Base-by-base conservation (phyloP, 2,329 filamentous ascomycete genomes). In the Calonectria pseudoreteaudii region DNA sequence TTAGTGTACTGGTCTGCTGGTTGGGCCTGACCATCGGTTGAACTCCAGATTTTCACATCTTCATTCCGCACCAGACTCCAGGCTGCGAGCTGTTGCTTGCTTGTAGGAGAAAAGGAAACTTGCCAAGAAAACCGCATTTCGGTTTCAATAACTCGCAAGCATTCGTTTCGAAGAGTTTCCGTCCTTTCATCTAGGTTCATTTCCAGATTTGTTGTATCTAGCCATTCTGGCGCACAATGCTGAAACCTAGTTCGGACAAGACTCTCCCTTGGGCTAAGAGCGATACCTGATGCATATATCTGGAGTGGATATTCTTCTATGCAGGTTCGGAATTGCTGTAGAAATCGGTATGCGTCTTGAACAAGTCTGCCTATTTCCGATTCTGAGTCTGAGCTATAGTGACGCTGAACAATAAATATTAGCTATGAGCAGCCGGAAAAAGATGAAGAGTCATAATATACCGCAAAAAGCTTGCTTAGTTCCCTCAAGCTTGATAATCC, bases 101-200 rank as follows among this genome's bases (percentile, higher is more conserved):
- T 30, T 34, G 9, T n/a, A 36, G 20, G 52, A 23, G 52, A 34
- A 58, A 58, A 58, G 3, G 30, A 58, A 1, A 58, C 1, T 58
- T 36, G 2, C 5, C 6, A n/a, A 2, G 2, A 18, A 2, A 6
- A 11, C 2, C 1, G 2, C 30, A n/a, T 41, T 20, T 2, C 4
- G 16, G 31, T 36, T 23, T 58, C 30, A 36, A 58, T 10, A 14
- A 58, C 20, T 31, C 36, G 52, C 9, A 58, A 14, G 20, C 31
- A 58, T 18, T 34, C 31, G n/a, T 23, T n/a, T 3, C n/a, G 30
- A 2, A 13, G 20, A 18, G 11, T 36, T 31, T 58, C 30, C 20
- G 20, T 36, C 11, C 14, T 10, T 14, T 18, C 8, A 2, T 6
- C 18, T 14, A 3, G 16, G 30, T 36, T n/a, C 30, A 23, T n/a